Base-by-base conservation (phyloP, 345 rosid genomes). In the Populus deltoides region DNA sequence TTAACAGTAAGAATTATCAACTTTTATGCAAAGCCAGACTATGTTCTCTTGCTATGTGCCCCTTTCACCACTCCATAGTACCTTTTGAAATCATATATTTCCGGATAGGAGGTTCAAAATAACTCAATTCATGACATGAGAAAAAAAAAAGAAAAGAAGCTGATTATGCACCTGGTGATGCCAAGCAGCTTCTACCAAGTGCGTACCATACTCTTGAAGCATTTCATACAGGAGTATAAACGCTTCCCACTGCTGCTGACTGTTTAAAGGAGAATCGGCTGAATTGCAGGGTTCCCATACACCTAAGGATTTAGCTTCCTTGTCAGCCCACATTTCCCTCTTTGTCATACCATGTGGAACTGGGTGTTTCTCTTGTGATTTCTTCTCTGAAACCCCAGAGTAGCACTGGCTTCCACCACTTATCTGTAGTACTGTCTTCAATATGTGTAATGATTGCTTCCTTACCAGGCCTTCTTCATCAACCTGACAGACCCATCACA, bases 131-230 rank as follows among this genome's bases (percentile, higher is more conserved):
- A 66, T 57, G 24, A 68, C 55, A 68, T 31, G 31, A 75, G 10
- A 20, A 73, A 55, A 41, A 69, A n/a, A 72, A 47, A 27, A n/a
- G 69, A 24, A n/a, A 71, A 75, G 49, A 71, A 75, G 49, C 38
- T 35, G 69, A 81, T 27, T 33, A 74, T 70, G 78, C 72, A 95
- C 99, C 97, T 92, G 99, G 77, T 90, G 94, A 84, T 86, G 88
- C 99, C 99, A 95, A 76, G 96, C 98, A 71, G 98, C 99, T 86
- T 92, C 98, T 72, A 95, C 98, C 31, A 95, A 88, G 83, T 95
- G 98, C 61, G 97, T 92, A n/a, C 99, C 96, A 68, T 86, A 93
- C 85, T 93, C 99, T 81, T 91, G 94, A 76, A 95, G 98, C 96
- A 92, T 95, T 88, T 93, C 98, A 88, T 84, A 93, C 29, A 92